Percentiles rank a stretch among this genome's conserved stretches.
phyloP scores from a whole-genome alignment of 192 early-diverging fungal species.

The Coemansia sp. region DNA sequence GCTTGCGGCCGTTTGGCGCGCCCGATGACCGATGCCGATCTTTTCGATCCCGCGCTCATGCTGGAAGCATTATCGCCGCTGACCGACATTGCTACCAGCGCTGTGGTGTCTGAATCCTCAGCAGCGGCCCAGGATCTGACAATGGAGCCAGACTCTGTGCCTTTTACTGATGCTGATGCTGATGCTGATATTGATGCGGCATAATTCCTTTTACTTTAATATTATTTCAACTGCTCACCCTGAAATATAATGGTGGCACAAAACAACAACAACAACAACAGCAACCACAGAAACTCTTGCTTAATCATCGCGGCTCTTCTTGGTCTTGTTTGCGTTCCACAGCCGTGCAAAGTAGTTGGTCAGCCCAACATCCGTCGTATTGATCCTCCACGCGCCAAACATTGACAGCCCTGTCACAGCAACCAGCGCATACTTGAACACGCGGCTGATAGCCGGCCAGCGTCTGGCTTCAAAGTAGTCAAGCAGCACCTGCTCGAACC shows the following conservation, averaged over 20 bases:
- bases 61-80: neutral
- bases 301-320: slow-evolving; percentile 4
- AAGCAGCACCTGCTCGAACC: slow-evolving; percentile 69
- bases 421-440: slow-evolving; percentile 68
- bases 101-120: neutral
- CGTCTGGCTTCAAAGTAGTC: slow-evolving; percentile 85
- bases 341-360: slow-evolving; percentile 81
- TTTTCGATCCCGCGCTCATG: neutral
- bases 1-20: slow-evolving; percentile 26
- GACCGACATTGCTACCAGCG: neutral
- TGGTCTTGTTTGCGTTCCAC: slow-evolving; percentile 72
- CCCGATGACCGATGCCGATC: neutral
- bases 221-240: neutral
- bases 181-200: neutral
- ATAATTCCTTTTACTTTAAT: neutral
- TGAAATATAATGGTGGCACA: neutral
- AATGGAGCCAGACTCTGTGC: neutral
- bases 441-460: slow-evolving; percentile 62
- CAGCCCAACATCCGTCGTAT: slow-evolving; percentile 94
- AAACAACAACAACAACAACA: too few relatives aligned
- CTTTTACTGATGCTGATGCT: neutral
- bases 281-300: neutral
- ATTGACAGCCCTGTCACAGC: slow-evolving; percentile 71
- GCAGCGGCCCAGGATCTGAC: neutral
- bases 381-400: slow-evolving; percentile 92